Evolutionary conservation across 306 rosid genomes (phyloP), one percentile per base, ranked within the genome.

Genomic region (Heteromeles arbutifolia): DNA sequence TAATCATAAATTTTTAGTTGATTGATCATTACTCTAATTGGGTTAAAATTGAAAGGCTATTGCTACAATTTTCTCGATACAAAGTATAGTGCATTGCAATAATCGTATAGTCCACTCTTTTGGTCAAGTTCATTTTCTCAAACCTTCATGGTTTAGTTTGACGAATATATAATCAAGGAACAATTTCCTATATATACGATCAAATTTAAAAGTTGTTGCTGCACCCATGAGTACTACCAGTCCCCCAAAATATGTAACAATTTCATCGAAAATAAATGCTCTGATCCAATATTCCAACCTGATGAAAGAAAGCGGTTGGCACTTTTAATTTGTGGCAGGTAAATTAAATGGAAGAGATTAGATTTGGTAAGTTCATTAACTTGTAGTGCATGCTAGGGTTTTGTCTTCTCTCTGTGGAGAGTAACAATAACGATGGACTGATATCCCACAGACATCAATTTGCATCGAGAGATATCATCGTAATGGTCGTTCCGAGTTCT

Each of bases 401-500:
- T 44, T 61, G 69, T 74, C 45, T n/a, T 64, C 29, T 43, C 31
- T 28, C 18, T 62, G 58, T 44, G 43, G 15, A 8, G 12, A 8
- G 29, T 17, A 17, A 25, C 77, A 39, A 58, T 62, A 73, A 73
- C 56, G 77, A 37, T 25, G 57, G 26, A 41, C 19, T n/a, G 44
- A 5, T 43, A 48, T 25, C 59, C 21, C 25, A 24, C 5, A 39
- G 26, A 57, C 56, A 44, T 64, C 19, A 61, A 61, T 61, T 4
- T 57, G 8, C 63, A 48, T 48, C 21, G 54, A 17, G 1, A 15
- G 54, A 45, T 58, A 67, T 72, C 66, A 50, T 80, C 26, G 77
- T 41, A 65, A 71, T 76, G 74, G 52, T 59, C 79, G 83, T 65
- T 79, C 29, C 75, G 17, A 32, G 6, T 64, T 43, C 77, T 43